Evolutionary conservation across 768 basidiomycete genomes (phyloP), one percentile per base, ranked within the genome.

Genomic region (Hericium coralloides): DNA sequence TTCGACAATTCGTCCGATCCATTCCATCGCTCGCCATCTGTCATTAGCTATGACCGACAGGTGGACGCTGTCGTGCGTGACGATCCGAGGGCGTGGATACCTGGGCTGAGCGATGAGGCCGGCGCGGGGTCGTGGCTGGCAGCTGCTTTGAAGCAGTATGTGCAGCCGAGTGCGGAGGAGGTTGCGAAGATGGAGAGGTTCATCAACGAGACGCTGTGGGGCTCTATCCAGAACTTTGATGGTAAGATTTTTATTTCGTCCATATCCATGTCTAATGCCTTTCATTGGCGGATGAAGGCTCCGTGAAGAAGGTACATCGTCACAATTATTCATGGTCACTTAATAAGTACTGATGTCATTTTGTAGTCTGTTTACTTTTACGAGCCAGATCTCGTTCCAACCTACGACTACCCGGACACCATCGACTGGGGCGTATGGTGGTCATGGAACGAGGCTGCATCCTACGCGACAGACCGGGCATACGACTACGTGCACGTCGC

Each of bases 101-200:
- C 79, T n/a, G 81, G 81, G 0, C 61, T 81, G 58, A 80, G 78
- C 52, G 80, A 82, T 60, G 81, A 82, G 65, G 81, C 77, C n/a
- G 81, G 81, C 26, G 80, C 81, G 0, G 80, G 79, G 12, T 80
- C 79, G 22, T 81, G 79, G 79, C 62, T 82, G 14, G 79, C 81
- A 8, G 80, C 77, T 17, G 68, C 75, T 3, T 77, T 81, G 79
- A 82, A 81, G 59, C 78, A 82, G 61, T 82, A 68, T 59, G 77
- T 71, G 1, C 79, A 80, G 58, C 81, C 81, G 1, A 76, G 71
- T 59, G 78, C 77, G 0, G 71, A 69, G n/a, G 81, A 82, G 64
- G 78, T 81, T 7, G 65, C 72, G 1, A 80, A 80, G 64, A 61
- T 81, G 60, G 80, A 82, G 59, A 68, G 70, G 52, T 82, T 79